Percentiles rank a stretch among this genome's conserved stretches.
These are phyloP conservation scores for Clavispora asparagi DNA, from an alignment of 805 yeast genomes.

Conservation along the genomic window DNA sequence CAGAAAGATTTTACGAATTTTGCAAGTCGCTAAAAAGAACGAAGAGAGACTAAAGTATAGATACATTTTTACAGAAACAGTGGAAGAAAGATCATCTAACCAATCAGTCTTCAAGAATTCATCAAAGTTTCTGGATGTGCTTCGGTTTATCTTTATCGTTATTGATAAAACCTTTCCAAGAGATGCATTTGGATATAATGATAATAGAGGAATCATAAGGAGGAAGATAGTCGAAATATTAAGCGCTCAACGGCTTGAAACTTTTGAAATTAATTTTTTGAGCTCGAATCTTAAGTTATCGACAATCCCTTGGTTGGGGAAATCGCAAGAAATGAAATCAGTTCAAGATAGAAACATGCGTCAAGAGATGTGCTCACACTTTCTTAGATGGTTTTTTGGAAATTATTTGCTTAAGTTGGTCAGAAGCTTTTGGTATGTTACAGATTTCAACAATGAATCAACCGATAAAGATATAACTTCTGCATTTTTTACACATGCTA, in stretches of 20 bases:
- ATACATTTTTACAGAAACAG: conserved; percentile 30
- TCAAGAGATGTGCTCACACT: conserved; percentile 27
- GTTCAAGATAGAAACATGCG: conserved; percentile 40
- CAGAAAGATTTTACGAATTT: conserved; percentile 13
- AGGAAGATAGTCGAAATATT: conserved; percentile 34
- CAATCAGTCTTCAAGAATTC: conserved; percentile 26
- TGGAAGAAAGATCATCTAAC: conserved; percentile 12
- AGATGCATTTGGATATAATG: conserved; percentile 46
- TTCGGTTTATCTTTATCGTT: conserved; percentile 38
- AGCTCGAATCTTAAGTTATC: conserved; percentile 32
- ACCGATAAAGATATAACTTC: conserved; percentile 29
- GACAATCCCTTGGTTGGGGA: conserved; percentile 54
- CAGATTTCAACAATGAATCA: conserved; percentile 34
- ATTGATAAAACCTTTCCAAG: conserved; percentile 47
- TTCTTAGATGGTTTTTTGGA: conserved; percentile 57
- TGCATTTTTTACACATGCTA: conserved; percentile 50
- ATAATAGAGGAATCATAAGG: conserved; percentile 42
- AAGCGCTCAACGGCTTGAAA: conserved; percentile 31
- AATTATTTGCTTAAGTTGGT: conserved; percentile 43
- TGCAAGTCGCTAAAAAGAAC: conserved; percentile 14
- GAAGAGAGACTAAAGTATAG: conserved; percentile 33
- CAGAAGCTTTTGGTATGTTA: conserved; percentile 58
- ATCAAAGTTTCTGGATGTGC: conserved; percentile 29
- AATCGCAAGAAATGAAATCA: conserved; percentile 20
- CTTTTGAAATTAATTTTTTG: conserved; percentile 26